Conservation (phyloP, 73 alveolate genomes). For the Paraurostyla sp. region DNA sequence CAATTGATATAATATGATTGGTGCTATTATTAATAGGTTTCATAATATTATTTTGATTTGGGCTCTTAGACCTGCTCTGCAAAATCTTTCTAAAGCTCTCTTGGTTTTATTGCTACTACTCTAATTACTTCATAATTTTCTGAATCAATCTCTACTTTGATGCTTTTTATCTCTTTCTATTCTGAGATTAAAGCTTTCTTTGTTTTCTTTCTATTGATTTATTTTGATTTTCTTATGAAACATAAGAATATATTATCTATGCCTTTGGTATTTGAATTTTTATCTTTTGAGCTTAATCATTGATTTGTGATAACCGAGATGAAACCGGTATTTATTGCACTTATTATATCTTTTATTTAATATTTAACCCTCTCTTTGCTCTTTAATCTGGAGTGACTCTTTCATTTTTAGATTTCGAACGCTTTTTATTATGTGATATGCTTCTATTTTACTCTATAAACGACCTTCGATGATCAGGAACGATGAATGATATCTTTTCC, state of each 20-base stretch:
- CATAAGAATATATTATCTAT: conserved; percentile 5
- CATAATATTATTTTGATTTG: not conserved
- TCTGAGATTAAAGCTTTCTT: not conserved
- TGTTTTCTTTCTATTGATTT: not conserved
- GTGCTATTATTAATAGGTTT: not conserved
- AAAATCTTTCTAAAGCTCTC: conserved; percentile 2
- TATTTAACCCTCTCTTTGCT: not conserved
- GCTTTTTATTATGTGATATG: not conserved
- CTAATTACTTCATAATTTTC: conserved; percentile 2
- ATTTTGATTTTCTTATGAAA: not conserved
- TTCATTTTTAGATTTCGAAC: not conserved
- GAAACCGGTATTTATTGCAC: not conserved
- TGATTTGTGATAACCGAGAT: not conserved
- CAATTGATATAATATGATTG: not conserved
- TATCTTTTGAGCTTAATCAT: not conserved
- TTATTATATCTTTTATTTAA: not conserved
- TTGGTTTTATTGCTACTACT: not conserved
- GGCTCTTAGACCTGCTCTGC: not conserved
- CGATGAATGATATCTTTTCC: not conserved
- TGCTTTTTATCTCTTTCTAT: not conserved
- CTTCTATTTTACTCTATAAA: not conserved
- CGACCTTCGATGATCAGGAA: not conserved
- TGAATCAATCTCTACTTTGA: not conserved
- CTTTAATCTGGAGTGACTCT: not conserved
- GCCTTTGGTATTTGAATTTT: conserved; percentile 6